A percentile compares a stretch with the other conserved stretches of the same genome.
phyloP scores from a whole-genome alignment of 306 rosid species.

The Ormosia semicastrata region DNA sequence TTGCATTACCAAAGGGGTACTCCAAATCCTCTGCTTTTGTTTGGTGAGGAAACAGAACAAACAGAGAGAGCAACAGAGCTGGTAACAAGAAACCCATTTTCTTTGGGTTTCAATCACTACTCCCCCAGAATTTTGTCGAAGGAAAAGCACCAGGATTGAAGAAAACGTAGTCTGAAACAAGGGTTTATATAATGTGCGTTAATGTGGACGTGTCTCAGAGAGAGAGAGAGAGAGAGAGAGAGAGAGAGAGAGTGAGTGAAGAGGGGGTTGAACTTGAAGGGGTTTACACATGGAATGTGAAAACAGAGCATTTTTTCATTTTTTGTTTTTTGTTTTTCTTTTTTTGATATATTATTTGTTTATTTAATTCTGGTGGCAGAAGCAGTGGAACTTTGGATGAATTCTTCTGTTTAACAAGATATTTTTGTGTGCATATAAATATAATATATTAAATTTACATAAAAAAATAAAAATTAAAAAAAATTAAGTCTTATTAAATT shows the following conservation, averaged over 20 bases:
- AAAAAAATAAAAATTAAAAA: too few relatives aligned
- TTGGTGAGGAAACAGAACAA: constrained; percentile 44
- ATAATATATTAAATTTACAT: too few relatives aligned
- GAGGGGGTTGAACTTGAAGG: background rate
- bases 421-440: too few relatives aligned
- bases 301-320: background rate
- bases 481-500: too few relatives aligned
- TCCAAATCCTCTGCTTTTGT: constrained; percentile 42
- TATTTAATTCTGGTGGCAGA: constrained; percentile 13
- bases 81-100: constrained; percentile 59
- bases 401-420: background rate
- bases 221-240: background rate
- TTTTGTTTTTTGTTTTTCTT: background rate
- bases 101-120: constrained; percentile 53
- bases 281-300: constrained; percentile 35
- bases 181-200: constrained; percentile 46
- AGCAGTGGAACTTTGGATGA: constrained; percentile 9
- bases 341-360: background rate
- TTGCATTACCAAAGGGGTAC: constrained; percentile 1
- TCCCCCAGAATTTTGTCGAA: background rate
- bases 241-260: background rate
- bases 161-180: constrained; percentile 40
- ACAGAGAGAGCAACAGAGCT: constrained; percentile 27
- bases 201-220: background rate
- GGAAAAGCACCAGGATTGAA: constrained; percentile 35